These are phyloP conservation scores for Eragrostis tef DNA, from an alignment of 202 grass and related monocot genomes.

Conservation along the genomic window DNA sequence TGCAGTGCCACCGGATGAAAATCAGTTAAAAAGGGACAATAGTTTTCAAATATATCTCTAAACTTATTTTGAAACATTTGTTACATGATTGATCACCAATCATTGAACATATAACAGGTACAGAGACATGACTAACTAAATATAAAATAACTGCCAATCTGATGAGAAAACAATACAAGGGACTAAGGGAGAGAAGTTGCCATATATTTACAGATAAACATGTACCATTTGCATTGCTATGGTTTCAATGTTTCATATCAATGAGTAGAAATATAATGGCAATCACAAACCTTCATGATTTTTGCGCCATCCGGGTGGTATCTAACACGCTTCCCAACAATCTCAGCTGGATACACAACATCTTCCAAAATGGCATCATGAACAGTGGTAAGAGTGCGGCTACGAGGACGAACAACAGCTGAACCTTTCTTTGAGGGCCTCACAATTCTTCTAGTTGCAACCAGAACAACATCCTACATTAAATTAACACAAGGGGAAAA, in stretches of 20 bases:
- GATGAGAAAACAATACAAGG: not conserved
- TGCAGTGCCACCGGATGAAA: not conserved
- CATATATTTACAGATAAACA: not conserved
- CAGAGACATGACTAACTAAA: not conserved
- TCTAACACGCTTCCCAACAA: slow-evolving; percentile 69
- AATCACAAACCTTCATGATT: slow-evolving; percentile 59
- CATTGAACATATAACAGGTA: not conserved
- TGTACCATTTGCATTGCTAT: not conserved
- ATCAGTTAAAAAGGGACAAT: not conserved
- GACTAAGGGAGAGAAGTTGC: not conserved
- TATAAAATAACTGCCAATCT: not conserved
- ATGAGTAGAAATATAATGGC: not conserved
- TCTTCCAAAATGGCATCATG: slow-evolving; percentile 76
- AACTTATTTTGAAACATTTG: not conserved
- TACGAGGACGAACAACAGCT: slow-evolving; percentile 69
- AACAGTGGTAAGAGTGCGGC: slow-evolving; percentile 62
- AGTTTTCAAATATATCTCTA: not conserved
- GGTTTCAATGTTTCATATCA: slow-evolving; percentile 9
- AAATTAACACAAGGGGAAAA: not conserved
- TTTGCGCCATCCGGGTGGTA: slow-evolving; percentile 68
- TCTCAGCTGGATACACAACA: slow-evolving; percentile 75
- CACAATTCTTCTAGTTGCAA: slow-evolving; percentile 71
- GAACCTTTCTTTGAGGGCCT: slow-evolving; percentile 77
- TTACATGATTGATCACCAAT: not conserved
- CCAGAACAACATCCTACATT: slow-evolving; percentile 67